phyloP scores from a whole-genome alignment of 495 filamentous ascomycete species.

The Massariosphaeria phaeospora region DNA sequence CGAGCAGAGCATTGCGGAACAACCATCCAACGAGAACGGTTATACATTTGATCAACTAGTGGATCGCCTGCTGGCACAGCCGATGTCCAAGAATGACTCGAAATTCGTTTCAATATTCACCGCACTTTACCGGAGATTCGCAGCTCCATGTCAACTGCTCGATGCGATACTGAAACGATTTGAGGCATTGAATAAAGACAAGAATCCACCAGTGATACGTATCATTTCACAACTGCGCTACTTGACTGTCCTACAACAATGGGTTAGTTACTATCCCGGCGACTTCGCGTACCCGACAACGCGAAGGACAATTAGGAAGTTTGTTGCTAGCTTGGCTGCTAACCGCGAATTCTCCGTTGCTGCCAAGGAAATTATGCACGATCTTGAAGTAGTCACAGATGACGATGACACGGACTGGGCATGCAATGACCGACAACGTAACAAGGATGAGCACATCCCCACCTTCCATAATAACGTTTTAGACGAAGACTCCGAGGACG shows the following conservation, averaged over 20 bases:
- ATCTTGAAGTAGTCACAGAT: conserved; percentile 53
- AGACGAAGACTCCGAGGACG: conserved; percentile 31
- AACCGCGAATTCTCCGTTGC: conserved; percentile 75
- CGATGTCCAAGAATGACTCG: conserved; percentile 76
- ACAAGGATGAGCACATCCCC: conserved; percentile 2
- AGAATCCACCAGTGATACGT: conserved; percentile 56
- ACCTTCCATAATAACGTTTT: conserved; percentile 29
- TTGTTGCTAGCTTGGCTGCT: conserved; percentile 62
- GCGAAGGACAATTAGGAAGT: conserved; percentile 60
- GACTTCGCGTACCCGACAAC: conserved; percentile 85
- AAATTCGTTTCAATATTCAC: conserved; percentile 85
- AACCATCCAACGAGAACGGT: conserved; percentile 34
- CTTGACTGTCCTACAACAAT: conserved; percentile 77
- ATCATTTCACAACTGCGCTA: conserved; percentile 76
- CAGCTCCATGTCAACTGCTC: conserved; percentile 70
- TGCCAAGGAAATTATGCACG: conserved; percentile 70
- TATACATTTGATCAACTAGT: conserved; percentile 79
- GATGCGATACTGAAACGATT: conserved; percentile 69
- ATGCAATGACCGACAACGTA: conserved; percentile 36
- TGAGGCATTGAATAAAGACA: conserved; percentile 52
- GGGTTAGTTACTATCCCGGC: conserved; percentile 84
- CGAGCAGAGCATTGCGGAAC: conserved; percentile 27
- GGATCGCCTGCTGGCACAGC: conserved; percentile 72
- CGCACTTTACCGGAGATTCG: conserved; percentile 93
- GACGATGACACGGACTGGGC: conserved; percentile 44